Percentiles rank a stretch among this genome's conserved stretches.
These are phyloP conservation scores for Beta macrorhiza DNA, from an alignment of 179 eudicot species.

Conservation along the genomic window DNA sequence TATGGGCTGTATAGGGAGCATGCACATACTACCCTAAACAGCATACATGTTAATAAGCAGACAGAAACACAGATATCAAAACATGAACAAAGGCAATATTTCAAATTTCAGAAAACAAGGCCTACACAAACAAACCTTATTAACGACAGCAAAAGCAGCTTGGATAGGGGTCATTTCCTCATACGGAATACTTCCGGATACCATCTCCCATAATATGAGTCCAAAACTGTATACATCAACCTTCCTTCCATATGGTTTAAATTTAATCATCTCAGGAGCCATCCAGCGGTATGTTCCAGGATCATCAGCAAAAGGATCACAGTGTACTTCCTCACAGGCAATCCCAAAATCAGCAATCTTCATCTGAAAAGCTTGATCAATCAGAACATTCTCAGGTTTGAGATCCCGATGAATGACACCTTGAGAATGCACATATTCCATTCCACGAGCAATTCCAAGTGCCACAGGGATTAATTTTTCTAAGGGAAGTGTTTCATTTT, in stretches of 20 bases:
- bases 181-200: constrained; percentile 71
- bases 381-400: constrained; percentile 78
- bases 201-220: constrained; percentile 81
- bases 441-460: constrained; percentile 74
- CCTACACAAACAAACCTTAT: constrained; percentile 48
- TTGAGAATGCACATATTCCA: constrained; percentile 81
- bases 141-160: constrained; percentile 85
- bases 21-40: neutral
- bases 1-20: neutral
- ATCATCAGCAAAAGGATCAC: constrained; percentile 72
- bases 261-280: constrained; percentile 93
- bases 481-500: constrained; percentile 52
- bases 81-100: neutral
- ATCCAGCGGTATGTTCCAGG: constrained; percentile 95
- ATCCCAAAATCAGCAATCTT: constrained; percentile 89
- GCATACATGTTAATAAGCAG: neutral
- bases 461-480: constrained; percentile 52
- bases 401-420: constrained; percentile 85
- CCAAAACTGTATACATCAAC: constrained; percentile 90
- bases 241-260: constrained; percentile 65
- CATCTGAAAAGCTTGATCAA: constrained; percentile 58
- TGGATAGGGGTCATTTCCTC: constrained; percentile 82
- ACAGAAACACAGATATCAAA: constrained; percentile 3
- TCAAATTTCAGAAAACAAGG: neutral
- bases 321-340: constrained; percentile 69